These are phyloP conservation scores for Cyclostephanos tholiformis DNA, from an alignment of 108 stramenopile genomes.

Conservation along the genomic window DNA sequence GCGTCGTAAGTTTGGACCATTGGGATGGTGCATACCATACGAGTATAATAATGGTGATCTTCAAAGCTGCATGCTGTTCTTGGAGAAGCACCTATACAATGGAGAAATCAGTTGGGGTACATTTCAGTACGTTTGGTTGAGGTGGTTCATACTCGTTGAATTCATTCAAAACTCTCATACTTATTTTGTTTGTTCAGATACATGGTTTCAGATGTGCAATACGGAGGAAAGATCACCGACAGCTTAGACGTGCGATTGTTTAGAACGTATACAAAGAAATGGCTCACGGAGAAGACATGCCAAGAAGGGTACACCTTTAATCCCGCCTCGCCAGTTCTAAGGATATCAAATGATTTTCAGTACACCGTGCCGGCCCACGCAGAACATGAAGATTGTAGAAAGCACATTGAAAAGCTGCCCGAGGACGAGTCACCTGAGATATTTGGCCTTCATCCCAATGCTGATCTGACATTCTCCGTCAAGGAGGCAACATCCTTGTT, in stretches of 20 bases:
- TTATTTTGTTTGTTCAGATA: constrained; percentile 32
- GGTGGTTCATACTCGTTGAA: not conserved
- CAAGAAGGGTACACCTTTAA: constrained; percentile 78
- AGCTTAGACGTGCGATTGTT: constrained; percentile 87
- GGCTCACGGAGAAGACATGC: constrained; percentile 81
- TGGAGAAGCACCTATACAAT: constrained; percentile 92
- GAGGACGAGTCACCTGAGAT: constrained; percentile 92
- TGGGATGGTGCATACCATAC: constrained; percentile 94
- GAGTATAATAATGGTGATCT: constrained; percentile 93
- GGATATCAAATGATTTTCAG: constrained; percentile 76
- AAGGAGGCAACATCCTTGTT: constrained; percentile 84
- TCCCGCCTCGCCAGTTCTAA: constrained; percentile 70
- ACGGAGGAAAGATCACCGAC: constrained; percentile 96
- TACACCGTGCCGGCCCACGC: constrained; percentile 70
- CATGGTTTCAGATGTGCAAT: constrained; percentile 93
- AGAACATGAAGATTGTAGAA: constrained; percentile 74
- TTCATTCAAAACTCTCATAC: not conserved
- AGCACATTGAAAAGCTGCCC: constrained; percentile 74
- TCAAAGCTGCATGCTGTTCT: constrained; percentile 86
- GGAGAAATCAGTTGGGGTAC: constrained; percentile 90
- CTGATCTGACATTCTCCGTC: constrained; percentile 88
- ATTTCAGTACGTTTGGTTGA: constrained; percentile 55
- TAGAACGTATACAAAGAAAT: constrained; percentile 84
- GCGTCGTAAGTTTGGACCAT: constrained; percentile 91
- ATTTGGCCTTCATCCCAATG: constrained; percentile 94